These are phyloP conservation scores for Nicotiana otophora DNA, from an alignment of 257 asterid species.

Conservation along the genomic window DNA sequence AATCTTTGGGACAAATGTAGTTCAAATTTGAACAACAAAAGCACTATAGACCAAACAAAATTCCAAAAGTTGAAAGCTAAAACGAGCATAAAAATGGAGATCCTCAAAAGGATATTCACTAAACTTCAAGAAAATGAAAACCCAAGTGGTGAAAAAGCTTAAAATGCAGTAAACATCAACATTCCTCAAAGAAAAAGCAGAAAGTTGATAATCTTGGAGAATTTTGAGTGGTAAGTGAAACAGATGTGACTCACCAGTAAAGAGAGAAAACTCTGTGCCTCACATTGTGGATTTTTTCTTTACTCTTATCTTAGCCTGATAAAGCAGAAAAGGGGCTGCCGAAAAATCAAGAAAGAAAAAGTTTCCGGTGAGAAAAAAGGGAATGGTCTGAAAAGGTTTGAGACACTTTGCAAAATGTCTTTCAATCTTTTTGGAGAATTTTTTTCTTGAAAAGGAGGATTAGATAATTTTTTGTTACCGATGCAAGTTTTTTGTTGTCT, in stretches of 20 bases:
- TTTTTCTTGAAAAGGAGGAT: neutral
- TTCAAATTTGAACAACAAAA: neutral
- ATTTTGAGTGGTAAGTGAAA: neutral
- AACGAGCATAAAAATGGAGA: neutral
- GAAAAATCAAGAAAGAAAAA: neutral
- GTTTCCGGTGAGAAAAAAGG: neutral
- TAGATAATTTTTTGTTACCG: neutral
- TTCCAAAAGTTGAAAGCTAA: neutral
- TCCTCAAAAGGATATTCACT: neutral
- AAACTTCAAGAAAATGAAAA: slow-evolving; percentile 9
- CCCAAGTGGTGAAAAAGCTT: neutral
- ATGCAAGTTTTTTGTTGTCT: neutral
- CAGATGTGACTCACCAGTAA: slow-evolving; percentile 1
- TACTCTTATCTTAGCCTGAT: neutral
- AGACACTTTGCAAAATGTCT: neutral
- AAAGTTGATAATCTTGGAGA: neutral
- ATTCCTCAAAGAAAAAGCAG: neutral
- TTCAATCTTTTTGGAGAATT: neutral
- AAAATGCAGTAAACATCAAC: neutral
- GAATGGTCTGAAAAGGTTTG: neutral
- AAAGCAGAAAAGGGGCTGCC: neutral
- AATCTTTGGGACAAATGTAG: neutral
- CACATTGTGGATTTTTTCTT: neutral
- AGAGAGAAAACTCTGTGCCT: neutral
- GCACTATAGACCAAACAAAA: neutral